Evolutionary conservation across 306 rosid genomes (phyloP).

Genomic region (Arachis hypogaea): DNA sequence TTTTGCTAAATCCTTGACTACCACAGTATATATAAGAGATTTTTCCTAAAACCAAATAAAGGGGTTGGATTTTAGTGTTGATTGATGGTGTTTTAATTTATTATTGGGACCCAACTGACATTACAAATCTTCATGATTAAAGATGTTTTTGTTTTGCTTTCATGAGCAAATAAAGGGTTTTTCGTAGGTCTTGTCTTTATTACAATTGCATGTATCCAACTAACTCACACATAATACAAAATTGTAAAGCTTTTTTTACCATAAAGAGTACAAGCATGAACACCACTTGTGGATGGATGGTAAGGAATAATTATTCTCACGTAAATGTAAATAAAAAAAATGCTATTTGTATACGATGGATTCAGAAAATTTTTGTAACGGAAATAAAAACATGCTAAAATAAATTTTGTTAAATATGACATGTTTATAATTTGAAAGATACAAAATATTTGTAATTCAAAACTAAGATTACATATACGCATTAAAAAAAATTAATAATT

Average conservation of each 20-base stretch:
- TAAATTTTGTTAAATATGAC: too few species aligned
- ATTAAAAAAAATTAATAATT: too few species aligned
- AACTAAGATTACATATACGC: too few species aligned
- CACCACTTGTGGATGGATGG: not conserved
- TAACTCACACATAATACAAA: constrained; percentile 28
- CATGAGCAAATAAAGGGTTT: constrained; percentile 44
- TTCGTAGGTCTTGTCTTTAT: constrained; percentile 54
- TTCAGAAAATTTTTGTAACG: too few species aligned
- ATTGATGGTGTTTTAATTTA: constrained; percentile 34
- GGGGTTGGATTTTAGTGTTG: constrained; percentile 36
- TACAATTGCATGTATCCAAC: constrained; percentile 44
- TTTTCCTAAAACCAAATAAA: constrained; percentile 35
- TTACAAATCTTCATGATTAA: constrained; percentile 51
- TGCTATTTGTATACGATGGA: too few species aligned
- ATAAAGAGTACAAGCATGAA: constrained; percentile 32
- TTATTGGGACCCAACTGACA: constrained; percentile 53
- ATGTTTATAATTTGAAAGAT: too few species aligned
- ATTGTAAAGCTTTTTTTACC: not conserved
- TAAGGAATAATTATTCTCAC: not conserved
- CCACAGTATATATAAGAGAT: constrained; percentile 52
- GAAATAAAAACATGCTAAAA: too few species aligned
- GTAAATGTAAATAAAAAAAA: not conserved
- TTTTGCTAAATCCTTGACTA: constrained; percentile 73
- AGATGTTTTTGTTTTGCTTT: constrained; percentile 63
- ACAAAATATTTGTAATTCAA: too few species aligned